These are phyloP conservation scores for Vitis hybrid DNA, from an alignment of 177 flowering plant species.

Conservation along the genomic window DNA sequence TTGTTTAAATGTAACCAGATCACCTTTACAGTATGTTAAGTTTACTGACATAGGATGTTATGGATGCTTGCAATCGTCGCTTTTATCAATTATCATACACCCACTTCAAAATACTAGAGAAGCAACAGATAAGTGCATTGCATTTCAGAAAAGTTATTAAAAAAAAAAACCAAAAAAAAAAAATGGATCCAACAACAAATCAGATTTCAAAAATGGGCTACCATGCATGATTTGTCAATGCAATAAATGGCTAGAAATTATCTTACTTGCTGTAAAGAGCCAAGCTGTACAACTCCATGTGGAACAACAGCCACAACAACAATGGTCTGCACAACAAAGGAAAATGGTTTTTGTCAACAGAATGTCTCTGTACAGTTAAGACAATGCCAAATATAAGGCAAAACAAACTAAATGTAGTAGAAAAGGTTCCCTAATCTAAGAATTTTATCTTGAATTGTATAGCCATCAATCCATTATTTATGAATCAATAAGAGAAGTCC, in stretches of 20 bases:
- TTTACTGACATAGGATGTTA: too few species aligned
- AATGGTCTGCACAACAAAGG: slow-evolving; percentile 59
- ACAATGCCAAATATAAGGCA: background rate
- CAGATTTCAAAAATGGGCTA: background rate
- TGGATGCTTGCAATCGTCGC: too few species aligned
- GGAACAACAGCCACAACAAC: slow-evolving; percentile 78
- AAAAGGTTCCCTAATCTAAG: too few species aligned
- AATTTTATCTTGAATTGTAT: too few species aligned
- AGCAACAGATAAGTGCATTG: too few species aligned
- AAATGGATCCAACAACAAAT: background rate
- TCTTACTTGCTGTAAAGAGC: slow-evolving; percentile 66
- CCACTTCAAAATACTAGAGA: too few species aligned
- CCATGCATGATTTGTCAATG: background rate
- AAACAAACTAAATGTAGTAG: background rate
- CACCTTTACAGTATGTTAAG: too few species aligned
- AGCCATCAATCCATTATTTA: too few species aligned
- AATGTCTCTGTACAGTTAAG: background rate
- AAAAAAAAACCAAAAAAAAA: background rate
- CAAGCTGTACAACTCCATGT: slow-evolving; percentile 86
- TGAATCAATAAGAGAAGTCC: too few species aligned
- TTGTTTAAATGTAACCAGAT: too few species aligned
- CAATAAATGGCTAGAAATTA: background rate
- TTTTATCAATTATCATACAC: too few species aligned
- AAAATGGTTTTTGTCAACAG: background rate
- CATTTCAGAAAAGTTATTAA: too few species aligned